These are phyloP conservation scores for Cercospora citrullina DNA, from an alignment of 2,329 filamentous ascomycete species.

Conservation along the genomic window DNA sequence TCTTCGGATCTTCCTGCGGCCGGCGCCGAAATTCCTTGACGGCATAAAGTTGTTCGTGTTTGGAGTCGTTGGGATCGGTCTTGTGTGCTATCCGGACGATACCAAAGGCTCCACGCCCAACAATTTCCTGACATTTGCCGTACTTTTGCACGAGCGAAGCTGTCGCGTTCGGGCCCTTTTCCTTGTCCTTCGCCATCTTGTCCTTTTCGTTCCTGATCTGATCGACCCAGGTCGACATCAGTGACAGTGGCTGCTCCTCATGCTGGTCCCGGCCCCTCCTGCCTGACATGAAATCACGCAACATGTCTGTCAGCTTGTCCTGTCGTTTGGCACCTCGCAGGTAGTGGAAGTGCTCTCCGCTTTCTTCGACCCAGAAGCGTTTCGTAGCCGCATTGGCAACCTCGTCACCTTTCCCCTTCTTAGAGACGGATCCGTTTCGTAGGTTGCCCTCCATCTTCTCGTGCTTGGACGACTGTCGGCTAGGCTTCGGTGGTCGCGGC, in stretches of 20 bases:
- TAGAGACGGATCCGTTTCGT: conserved; percentile 37
- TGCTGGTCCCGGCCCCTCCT: conserved; percentile 71
- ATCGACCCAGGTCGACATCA: conserved; percentile 96
- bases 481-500: conserved; percentile 32
- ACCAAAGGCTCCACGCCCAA: conserved; percentile 93
- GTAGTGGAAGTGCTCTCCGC: conserved; percentile 80
- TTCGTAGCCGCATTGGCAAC: conserved; percentile 28
- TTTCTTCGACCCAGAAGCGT: conserved; percentile 60
- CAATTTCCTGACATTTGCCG: conserved; percentile 95
- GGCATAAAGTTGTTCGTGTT: conserved; percentile 85
- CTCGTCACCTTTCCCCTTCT: conserved; percentile 36
- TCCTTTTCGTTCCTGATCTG: conserved; percentile 88
- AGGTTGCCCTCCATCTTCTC: conserved; percentile 29
- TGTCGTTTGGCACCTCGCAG: conserved; percentile 88
- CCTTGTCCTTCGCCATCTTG: conserved; percentile 70
- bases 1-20: conserved; percentile 92
- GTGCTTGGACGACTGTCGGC: conserved; percentile 36
- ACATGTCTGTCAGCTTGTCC: conserved; percentile 91
- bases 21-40: conserved; percentile 97
- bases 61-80: conserved; percentile 74
- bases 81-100: conserved; percentile 98
- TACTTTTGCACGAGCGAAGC: conserved; percentile 91
- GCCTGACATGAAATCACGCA: conserved; percentile 76
- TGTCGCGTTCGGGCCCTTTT: conserved; percentile 70
- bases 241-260: conserved; percentile 77